Percentiles rank a stretch among this genome's conserved stretches.
Evolutionary conservation across 352 stramenopile species (phyloP).

Genomic region (Globisporangium spinosum): DNA sequence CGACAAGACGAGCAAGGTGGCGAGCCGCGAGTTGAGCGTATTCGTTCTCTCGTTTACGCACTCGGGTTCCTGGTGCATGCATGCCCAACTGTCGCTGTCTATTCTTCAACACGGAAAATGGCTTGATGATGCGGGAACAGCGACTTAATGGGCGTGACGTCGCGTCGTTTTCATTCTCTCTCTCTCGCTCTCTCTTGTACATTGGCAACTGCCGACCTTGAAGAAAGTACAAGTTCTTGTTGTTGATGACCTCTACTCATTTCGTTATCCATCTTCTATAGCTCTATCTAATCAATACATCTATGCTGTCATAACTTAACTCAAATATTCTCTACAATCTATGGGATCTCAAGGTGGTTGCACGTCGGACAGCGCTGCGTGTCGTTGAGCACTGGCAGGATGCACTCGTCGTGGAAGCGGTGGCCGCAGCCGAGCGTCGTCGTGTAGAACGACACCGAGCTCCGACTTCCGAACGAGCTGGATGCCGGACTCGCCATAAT

Average conservation of each 20-base stretch:
- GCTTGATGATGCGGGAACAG: background rate
- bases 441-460: background rate
- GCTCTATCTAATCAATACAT: background rate
- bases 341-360: background rate
- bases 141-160: background rate
- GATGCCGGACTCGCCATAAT: background rate
- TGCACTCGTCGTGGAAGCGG: constrained; percentile 21
- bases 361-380: background rate
- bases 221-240: background rate
- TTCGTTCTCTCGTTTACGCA: too few relatives aligned
- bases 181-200: background rate
- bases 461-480: background rate
- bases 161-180: background rate
- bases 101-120: background rate
- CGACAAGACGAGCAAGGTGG: too few relatives aligned
- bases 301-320: background rate
- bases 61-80: background rate
- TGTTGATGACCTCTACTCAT: background rate
- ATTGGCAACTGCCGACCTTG: background rate
- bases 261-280: background rate
- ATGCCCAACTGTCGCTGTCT: background rate
- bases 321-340: background rate
- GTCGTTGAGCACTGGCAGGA: constrained; percentile 9
- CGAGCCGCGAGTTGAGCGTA: too few relatives aligned
- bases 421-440: constrained; percentile 21